Evolutionary conservation across 768 basidiomycete genomes (phyloP), one percentile per base, ranked within the genome.

Genomic region (Tulasnella sp.): DNA sequence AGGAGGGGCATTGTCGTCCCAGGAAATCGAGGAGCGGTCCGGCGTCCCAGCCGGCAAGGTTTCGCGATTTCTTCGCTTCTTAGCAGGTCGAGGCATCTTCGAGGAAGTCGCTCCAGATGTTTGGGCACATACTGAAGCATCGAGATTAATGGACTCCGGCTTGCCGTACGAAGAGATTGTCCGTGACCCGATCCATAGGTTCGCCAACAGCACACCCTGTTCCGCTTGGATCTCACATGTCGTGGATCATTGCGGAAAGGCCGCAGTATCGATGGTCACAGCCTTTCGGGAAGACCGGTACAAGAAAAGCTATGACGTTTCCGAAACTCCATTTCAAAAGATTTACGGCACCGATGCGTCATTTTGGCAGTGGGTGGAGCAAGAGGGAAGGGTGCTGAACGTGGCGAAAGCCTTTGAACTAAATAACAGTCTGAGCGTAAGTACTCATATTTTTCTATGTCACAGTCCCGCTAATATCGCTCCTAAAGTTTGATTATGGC

Each of bases 321-420:
- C n/a, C 32, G 57, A 55, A n/a, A 51, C 74, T 10, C 32, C 44
- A 5, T 75, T 75, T 48, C 55, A 26, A 6, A 51, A 26, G 26
- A 29, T 29, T 9, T 51, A 48, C 51, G 48, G 48, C 18, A 67
- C 29, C 20, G 42, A 23, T 6, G 20, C n/a, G 35, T 11, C 48
- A 15, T 67, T 16, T 15, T 75, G 74, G 74, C 48, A 55, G 32
- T 75, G 74, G 74, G 2, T 67, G 42, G 74, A 75, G 44, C 26
- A 35, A 26, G 46, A 39, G 16, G 48, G 29, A n/a, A 16, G 74
- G 51, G 48, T 51, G 48, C 4, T 37, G 48, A 51, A 40, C 26
- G n/a, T 75, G 23, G 39, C 37, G n/a, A 75, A 75, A 42, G 73
- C 39, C 7, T 39, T 74, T 11, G 57, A 51, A 16, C 35, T 67